Evolutionary conservation across 306 rosid genomes (phyloP), one percentile per base, ranked within the genome.

Genomic region (Lupinus albus): DNA sequence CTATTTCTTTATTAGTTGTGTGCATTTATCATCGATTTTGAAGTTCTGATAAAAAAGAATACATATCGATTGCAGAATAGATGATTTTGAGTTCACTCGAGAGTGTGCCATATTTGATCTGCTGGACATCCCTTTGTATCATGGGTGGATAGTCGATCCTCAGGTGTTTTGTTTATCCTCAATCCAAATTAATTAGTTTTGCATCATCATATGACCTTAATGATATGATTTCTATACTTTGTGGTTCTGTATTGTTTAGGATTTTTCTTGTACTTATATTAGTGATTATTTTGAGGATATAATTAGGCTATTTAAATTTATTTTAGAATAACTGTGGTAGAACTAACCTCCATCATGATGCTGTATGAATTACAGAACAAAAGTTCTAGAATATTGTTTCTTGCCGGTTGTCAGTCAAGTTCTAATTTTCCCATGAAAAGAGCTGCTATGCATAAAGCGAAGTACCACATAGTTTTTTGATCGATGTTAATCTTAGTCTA

Each of bases 101-200:
- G 99, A 91, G 58, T 94, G 99, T 82, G 97, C 99, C 64, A 91
- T 94, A 67, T 94, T 94, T 83, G 99, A 94, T 80, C 83, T 94
- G 76, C 77, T 94, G 84, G 99, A 88, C 81, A 94, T 94, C 76
- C 97, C 99, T 6, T 75, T 94, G 55, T 94, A 84, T 85, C 99
- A 94, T 78, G 99, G 99, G 67, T 94, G 99, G 99, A 91, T 94
- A 57, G 96, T 87, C 73, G 99, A 90, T 76, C 81, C 91, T 21
- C 89, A 94, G 96, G 99, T 94, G 64, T 67, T 61, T 74, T 54
- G 32, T 78, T 70, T 42, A 41, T 59, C 64, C 59, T 77, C 49
- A 28, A 44, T 28, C 45, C 76, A 33, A 56, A 52, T 48, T 20
- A 33, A 25, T 25, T 25, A 25, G 30, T 25, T 25, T 25, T 25